phyloP scores from a whole-genome alignment of 2,329 filamentous ascomycete genomes.

The Aspergillus fumigatiaffinis region DNA sequence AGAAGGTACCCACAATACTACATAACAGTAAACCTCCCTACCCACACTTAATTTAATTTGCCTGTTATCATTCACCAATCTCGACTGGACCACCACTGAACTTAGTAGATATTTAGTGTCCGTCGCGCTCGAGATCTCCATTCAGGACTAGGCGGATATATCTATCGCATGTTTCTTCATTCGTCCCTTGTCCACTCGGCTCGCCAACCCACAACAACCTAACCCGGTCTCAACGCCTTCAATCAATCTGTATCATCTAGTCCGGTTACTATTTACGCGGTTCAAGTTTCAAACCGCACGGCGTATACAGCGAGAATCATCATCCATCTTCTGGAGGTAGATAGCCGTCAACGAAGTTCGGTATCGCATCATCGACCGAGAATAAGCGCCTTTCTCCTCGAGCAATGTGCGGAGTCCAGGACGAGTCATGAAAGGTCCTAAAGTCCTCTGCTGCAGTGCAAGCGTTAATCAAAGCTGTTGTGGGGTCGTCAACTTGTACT shows the following conservation, averaged over 20 bases:
- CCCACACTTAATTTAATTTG: not conserved
- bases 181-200: not conserved
- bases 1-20: not conserved
- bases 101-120: not conserved
- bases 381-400: conserved; percentile 11
- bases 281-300: no score
- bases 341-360: not conserved
- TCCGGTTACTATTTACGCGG: not conserved
- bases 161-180: not conserved
- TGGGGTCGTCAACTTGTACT: not conserved
- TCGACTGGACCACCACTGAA: not conserved
- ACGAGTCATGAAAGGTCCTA: not conserved
- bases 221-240: not conserved
- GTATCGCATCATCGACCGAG: conserved; percentile 15
- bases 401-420: not conserved
- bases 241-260: not conserved
- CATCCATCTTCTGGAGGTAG: no score
- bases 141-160: not conserved
- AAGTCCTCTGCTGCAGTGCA: not conserved
- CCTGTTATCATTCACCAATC: not conserved
- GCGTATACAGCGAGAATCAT: no score
- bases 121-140: no score
- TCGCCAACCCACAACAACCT: not conserved
- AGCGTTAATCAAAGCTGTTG: not conserved
- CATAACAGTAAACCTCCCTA: not conserved